A percentile compares a stretch with the other conserved stretches of the same genome.
These are phyloP conservation scores for Metarhizium humberi DNA, from an alignment of 2,329 filamentous ascomycete species.

Conservation along the genomic window DNA sequence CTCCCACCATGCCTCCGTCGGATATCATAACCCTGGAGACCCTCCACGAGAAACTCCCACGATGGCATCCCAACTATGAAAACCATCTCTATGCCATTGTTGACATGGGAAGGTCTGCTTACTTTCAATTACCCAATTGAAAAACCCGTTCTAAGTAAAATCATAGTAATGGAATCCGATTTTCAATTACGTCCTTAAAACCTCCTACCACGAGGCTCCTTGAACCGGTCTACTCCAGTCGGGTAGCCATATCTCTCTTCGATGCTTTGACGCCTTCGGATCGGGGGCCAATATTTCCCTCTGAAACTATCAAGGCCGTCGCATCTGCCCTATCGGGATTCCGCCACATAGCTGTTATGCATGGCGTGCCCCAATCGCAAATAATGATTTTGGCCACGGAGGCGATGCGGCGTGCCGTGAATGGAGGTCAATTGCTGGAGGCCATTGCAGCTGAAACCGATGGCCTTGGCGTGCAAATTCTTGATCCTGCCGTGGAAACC, in stretches of 20 bases:
- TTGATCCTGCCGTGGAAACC: slow-evolving; percentile 75
- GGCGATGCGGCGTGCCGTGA: slow-evolving; percentile 73
- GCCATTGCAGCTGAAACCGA: slow-evolving; percentile 51
- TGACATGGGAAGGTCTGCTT: slow-evolving; percentile 47
- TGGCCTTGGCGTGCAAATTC: slow-evolving; percentile 60
- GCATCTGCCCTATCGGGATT: slow-evolving; percentile 60
- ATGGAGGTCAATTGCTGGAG: slow-evolving; percentile 57
- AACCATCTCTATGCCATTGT: slow-evolving; percentile 48
- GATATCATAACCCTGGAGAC: slow-evolving; percentile 44
- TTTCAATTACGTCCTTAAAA: slow-evolving; percentile 77
- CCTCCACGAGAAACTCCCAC: slow-evolving; percentile 35
- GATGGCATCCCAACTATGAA: slow-evolving; percentile 35
- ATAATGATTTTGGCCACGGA: slow-evolving; percentile 79
- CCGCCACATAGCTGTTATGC: slow-evolving; percentile 58
- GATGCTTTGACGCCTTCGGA: slow-evolving; percentile 58
- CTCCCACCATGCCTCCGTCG: slow-evolving; percentile 20
- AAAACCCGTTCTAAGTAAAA: not conserved
- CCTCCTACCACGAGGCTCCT: slow-evolving; percentile 63
- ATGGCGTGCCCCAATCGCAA: slow-evolving; percentile 54
- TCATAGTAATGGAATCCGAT: slow-evolving; percentile 79
- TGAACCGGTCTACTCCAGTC: slow-evolving; percentile 67
- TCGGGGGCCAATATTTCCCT: slow-evolving; percentile 32
- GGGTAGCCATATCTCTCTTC: slow-evolving; percentile 76
- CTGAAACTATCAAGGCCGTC: slow-evolving; percentile 55
- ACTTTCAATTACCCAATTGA: not conserved